Conservation (phyloP, 2,329 filamentous ascomycete genomes). For the Trichoderma brevicompactum region DNA sequence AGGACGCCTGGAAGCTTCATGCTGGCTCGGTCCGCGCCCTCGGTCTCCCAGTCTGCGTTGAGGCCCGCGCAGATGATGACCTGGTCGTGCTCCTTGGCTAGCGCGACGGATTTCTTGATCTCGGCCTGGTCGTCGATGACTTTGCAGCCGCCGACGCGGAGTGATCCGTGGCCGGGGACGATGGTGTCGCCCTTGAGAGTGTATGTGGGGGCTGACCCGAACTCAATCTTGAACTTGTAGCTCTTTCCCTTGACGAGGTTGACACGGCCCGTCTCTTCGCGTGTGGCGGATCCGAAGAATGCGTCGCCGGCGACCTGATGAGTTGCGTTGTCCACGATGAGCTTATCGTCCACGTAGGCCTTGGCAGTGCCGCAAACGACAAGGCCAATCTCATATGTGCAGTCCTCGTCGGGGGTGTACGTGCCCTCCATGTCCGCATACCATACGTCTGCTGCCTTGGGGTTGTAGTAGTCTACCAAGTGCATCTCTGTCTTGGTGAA, state of each 20-base stretch:
- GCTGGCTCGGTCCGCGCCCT: conserved; percentile 77
- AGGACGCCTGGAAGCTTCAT: conserved; percentile 76
- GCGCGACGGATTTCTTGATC: conserved; percentile 67
- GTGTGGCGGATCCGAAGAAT: conserved; percentile 68
- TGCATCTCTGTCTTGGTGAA: conserved; percentile 55
- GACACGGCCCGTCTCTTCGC: conserved; percentile 64
- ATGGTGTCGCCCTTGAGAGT: conserved; percentile 57
- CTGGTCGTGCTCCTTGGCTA: conserved; percentile 73
- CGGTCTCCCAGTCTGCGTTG: conserved; percentile 81
- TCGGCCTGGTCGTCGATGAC: conserved; percentile 61
- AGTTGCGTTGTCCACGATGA: conserved; percentile 68
- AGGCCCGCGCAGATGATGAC: conserved; percentile 79
- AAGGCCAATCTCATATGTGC: conserved; percentile 67
- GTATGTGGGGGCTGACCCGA: conserved; percentile 62
- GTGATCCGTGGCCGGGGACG: conserved; percentile 61
- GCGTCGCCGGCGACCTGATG: conserved; percentile 65
- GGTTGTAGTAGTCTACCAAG: conserved; percentile 56
- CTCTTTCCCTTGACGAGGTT: conserved; percentile 61
- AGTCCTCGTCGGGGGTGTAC: conserved; percentile 63
- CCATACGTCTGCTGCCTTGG: conserved; percentile 59
- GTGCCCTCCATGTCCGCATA: conserved; percentile 66
- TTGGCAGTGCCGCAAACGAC: conserved; percentile 69
- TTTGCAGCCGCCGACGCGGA: conserved; percentile 65
- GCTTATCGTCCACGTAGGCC: conserved; percentile 63
- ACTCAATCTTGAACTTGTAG: conserved; percentile 64